Base-by-base conservation (phyloP, 2,329 filamentous ascomycete genomes). In the Monosporascus cannonballus region DNA sequence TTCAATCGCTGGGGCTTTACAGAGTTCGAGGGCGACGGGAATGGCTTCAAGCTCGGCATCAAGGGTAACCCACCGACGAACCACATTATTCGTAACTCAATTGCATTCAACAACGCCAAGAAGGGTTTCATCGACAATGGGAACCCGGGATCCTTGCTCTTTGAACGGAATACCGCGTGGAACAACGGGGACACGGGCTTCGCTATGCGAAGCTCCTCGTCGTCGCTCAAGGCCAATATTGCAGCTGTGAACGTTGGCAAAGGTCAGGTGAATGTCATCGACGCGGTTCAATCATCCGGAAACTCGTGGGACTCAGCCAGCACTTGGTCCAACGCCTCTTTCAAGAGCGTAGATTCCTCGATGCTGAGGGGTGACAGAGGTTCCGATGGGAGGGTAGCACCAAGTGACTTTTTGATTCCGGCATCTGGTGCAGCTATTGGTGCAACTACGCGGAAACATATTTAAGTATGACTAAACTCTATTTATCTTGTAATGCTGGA, bases 111-210 rank as follows among this genome's bases (percentile, higher is more conserved):
- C 18, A 76, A 76, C 57, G 64, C 66, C 27, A 67, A 67, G 25
- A 73, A 74, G 52, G 74, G 74, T 2, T 76, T 76, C 60, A 74
- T 71, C 41, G 73, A 76, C 52, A 76, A 76, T 55, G 66, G 66
- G 3, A 72, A 76, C 58, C 67, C 73, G 0, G 74, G 73, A 1
- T 63, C 63, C 22, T 61, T 76, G 34, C 64, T 64, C 3, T 60
- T 76, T 25, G 66, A 69, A 52, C 63, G 72, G 30, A 75, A 74
- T 61, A 76, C 74, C 36, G 73, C 74, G 5, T 76, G 72, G 70
- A 72, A 72, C 39, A 76, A 76, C 46, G 67, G 65, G 8, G 71
- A 73, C 41, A 66, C 67, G 11, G 73, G 74, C 3, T 75, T 71
- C 60, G 60, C 68, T 37, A 67, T 73, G 61, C 62, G 64, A 30